Evolutionary conservation across 129 eudicot genomes (phyloP).

Genomic region (Flaveria robusta): DNA sequence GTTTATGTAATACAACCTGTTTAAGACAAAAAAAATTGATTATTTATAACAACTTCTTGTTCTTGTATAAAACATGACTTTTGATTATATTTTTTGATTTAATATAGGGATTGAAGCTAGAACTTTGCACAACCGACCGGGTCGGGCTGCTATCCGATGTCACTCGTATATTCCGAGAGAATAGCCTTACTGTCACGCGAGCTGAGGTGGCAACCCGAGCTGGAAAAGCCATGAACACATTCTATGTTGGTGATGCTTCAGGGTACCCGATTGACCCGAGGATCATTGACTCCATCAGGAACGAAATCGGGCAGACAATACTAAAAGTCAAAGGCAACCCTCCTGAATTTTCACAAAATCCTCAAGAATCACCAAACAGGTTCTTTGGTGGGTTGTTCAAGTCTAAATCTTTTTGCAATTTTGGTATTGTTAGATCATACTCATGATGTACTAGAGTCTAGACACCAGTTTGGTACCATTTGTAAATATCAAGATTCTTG

Average conservation of each 20-base stretch:
- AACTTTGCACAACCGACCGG: constrained; percentile 88
- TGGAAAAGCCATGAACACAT: constrained; percentile 85
- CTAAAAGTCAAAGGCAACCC: constrained; percentile 74
- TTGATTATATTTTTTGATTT: constrained; percentile 20
- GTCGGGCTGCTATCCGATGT: constrained; percentile 85
- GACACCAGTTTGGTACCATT: not conserved
- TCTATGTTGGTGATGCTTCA: constrained; percentile 83
- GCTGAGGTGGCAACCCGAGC: constrained; percentile 86
- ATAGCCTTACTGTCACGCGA: constrained; percentile 77
- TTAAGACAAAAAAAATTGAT: constrained; percentile 6
- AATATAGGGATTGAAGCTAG: constrained; percentile 85
- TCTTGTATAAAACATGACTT: constrained; percentile 12
- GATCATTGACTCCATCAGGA: constrained; percentile 80
- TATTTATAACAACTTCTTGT: constrained; percentile 14
- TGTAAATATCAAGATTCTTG: constrained; percentile 33
- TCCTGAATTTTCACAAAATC: constrained; percentile 38
- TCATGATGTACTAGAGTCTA: constrained; percentile 40
- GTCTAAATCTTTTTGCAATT: constrained; percentile 83
- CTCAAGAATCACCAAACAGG: constrained; percentile 90
- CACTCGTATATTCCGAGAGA: constrained; percentile 88
- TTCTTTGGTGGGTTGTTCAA: constrained; percentile 92
- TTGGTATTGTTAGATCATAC: constrained; percentile 86
- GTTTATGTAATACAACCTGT: constrained; percentile 19
- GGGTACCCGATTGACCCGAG: constrained; percentile 87
- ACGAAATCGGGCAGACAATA: constrained; percentile 83